phyloP scores from a whole-genome alignment of 306 rosid genomes.

The peach (Prunus persica) region Prunus_persica_NCBIv2 NC_034010.1:20695501-20696000 shows the following conservation, averaged over 20 bases:
- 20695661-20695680: background rate
- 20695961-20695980: background rate
- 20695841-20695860: background rate
- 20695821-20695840: background rate
- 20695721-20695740: background rate
- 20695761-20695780: too few species aligned
- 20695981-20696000: background rate
- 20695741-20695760: background rate
- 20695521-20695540: background rate
- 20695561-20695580: background rate
- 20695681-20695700: background rate
- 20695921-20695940: too few species aligned
- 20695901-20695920: too few species aligned
- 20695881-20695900: background rate
- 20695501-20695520: slow-evolving; percentile 23
- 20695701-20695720: background rate
- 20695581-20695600: background rate
- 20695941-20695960: background rate
- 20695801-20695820: background rate
- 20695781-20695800: too few species aligned
- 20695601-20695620: background rate
- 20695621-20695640: background rate
- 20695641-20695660: background rate
- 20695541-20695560: background rate
- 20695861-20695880: background rate